Evolutionary conservation across 306 rosid species (phyloP).

Genomic region (Malus sieversii): DNA sequence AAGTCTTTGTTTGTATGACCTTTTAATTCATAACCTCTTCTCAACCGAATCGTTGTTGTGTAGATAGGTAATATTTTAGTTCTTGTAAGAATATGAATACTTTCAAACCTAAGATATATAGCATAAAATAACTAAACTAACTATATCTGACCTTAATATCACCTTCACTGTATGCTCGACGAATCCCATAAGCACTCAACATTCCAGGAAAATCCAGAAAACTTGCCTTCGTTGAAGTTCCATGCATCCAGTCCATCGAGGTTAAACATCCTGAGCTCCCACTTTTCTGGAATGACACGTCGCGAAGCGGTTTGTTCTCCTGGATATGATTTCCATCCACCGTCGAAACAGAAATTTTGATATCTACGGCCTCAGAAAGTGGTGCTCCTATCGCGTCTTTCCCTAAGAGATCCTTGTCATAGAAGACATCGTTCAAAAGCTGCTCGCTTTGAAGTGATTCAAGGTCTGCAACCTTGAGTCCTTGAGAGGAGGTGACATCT

Average conservation of each 20-base stretch:
- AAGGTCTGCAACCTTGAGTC: conserved; percentile 56
- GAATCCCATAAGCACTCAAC: conserved; percentile 62
- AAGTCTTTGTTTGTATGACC: not conserved
- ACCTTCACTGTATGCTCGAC: conserved; percentile 86
- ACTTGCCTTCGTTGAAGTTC: conserved; percentile 45
- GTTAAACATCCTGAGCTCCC: conserved; percentile 59
- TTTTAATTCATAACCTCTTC: not conserved
- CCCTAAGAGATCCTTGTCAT: conserved; percentile 75
- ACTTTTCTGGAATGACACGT: conserved; percentile 51
- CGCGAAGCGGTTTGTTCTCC: conserved; percentile 49
- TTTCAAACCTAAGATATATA: not conserved
- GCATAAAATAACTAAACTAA: not conserved
- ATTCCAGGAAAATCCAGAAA: conserved; percentile 60
- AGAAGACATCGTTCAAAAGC: conserved; percentile 70
- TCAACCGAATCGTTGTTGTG: not conserved
- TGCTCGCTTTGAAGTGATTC: conserved; percentile 78
- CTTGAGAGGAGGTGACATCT: conserved; percentile 51
- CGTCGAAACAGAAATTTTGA: conserved; percentile 44
- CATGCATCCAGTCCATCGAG: conserved; percentile 78
- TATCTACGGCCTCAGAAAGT: conserved; percentile 54
- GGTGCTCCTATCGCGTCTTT: conserved; percentile 53
- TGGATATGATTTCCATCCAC: conserved; percentile 43
- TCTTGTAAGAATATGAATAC: not conserved
- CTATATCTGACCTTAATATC: conserved; percentile 76
- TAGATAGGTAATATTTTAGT: not conserved